Evolutionary conservation across 2,329 filamentous ascomycete genomes (phyloP), one percentile per base, ranked within the genome.

Genomic region (Hymenotorrendiella dingleyae): DNA sequence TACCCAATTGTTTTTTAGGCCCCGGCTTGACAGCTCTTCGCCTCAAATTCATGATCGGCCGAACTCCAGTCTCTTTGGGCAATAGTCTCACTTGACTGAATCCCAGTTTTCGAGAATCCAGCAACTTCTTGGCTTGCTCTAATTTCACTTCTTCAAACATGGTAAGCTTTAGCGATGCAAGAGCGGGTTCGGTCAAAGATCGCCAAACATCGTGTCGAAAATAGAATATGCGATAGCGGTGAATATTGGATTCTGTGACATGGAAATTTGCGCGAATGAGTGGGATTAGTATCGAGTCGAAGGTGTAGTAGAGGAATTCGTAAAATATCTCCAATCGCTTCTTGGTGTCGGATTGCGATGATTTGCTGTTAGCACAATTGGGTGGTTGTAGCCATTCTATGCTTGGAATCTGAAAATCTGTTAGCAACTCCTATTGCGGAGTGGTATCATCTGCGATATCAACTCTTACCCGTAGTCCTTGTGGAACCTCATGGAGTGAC

Each of bases 151-250:
- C 85, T 51, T 93, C 84, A 49, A 96, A 87, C 76, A 94, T 88
- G 7, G 67, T 73, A 2, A 67, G 53, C 57, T 84, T 93, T 17
- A 97, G 66, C 1, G 67, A 67, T 1, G 71, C 63, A 59, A 96
- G 68, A 0, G 83, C 78, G 6, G 89, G 85, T 54, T 90, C 82
- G 2, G 83, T 79, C 24, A 97, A 64, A 29, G 73, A 73, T 38
- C 77, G 79, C 93, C 93, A 98, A 8, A 93, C 72, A 62, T 98
- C 93, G 52, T 98, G 93, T 4, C 91, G 84, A 60, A 96, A 97
- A 65, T 88, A 98, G 63, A 94, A 95, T 1, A 97, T 67, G 21
- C 80, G 79, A 55, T 93, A 88, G 12, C 84, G 81, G 58, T 95
- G 80, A 1, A 72, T 71, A 49, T 80, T 89, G 0, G 89, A 93